Percentiles rank a stretch among this genome's conserved stretches.
phyloP scores from a whole-genome alignment of 345 rosid genomes.

The Ricinus communis region DNA sequence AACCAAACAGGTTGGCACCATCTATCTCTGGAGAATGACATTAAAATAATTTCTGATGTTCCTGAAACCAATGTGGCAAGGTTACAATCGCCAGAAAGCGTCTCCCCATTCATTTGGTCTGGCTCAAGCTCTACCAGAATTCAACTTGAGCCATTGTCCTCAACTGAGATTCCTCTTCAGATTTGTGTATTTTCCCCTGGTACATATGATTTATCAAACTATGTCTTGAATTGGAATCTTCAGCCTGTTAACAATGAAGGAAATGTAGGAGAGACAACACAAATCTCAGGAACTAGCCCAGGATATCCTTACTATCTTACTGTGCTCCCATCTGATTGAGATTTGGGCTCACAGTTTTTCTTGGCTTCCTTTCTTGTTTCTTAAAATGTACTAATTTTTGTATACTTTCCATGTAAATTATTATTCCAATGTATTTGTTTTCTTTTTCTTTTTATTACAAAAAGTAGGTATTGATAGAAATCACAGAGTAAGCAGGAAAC shows the following conservation, averaged over 20 bases:
- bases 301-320: slow-evolving; percentile 77
- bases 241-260: slow-evolving; percentile 21
- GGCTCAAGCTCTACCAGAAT: slow-evolving; percentile 69
- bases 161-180: slow-evolving; percentile 58
- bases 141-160: slow-evolving; percentile 55
- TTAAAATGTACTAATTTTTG: slow-evolving; percentile 23
- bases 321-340: slow-evolving; percentile 57
- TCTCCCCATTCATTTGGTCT: slow-evolving; percentile 72
- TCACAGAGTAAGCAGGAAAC: slow-evolving; percentile 18
- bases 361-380: slow-evolving; percentile 2
- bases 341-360: neutral
- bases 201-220: slow-evolving; percentile 70
- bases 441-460: slow-evolving; percentile 9
- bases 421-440: slow-evolving; percentile 17
- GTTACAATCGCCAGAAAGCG: slow-evolving; percentile 46
- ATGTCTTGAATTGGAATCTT: slow-evolving; percentile 69
- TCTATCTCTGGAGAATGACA: slow-evolving; percentile 43
- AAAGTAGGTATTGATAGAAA: slow-evolving; percentile 21
- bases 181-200: slow-evolving; percentile 77
- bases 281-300: slow-evolving; percentile 56
- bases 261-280: slow-evolving; percentile 25
- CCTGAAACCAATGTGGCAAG: slow-evolving; percentile 32
- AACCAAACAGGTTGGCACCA: slow-evolving; percentile 69
- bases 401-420: slow-evolving; percentile 30
- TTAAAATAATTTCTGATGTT: slow-evolving; percentile 49